Evolutionary conservation across 2,329 filamentous ascomycete species (phyloP), one percentile per base, ranked within the genome.

Genomic region (Mariannaea elegans): DNA sequence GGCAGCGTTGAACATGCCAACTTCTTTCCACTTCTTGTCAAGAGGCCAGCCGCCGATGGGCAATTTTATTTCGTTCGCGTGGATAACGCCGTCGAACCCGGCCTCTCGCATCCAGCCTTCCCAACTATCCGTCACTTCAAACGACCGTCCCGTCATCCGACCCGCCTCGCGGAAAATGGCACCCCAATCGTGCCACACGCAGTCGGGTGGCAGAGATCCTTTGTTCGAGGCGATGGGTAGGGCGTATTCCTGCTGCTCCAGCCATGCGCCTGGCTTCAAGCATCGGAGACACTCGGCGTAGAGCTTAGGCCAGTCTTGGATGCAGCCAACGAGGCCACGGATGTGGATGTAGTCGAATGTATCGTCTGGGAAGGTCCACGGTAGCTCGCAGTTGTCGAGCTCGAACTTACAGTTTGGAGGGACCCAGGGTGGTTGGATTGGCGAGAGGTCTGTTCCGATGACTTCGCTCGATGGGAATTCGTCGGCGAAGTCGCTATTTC

Each of bases 311-410:
- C 85, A 88, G 64, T 87, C 85, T 7, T 76, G 71, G 60, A 88
- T 81, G 58, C 81, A 80, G 39, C 85, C 86, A 2, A 81, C 74
- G 64, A 88, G 75, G 65, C 83, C 77, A 42, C 83, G 81, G 3
- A 83, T 82, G 70, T 89, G 87, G 58, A 90, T 82, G 65, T 82
- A 85, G 72, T 89, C 86, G 67, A 87, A 86, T 36, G 77, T 71
- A 49, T 61, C 53, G 9, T 42, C 51, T 9, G 39, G 50, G 24
- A 64, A 72, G 2, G 66, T 69, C 71, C 69, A 72, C 16, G 58
- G 10, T 64, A 65, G 45, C 70, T 65, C 36, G 66, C 67, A 44
- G 75, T 73, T 23, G 76, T 75, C 46, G n/a, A 54, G 41, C 16
- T 59, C 56, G 34, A 70, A 70, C 63, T 83, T 81, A 58, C 87